A percentile compares a stretch with the other conserved stretches of the same genome.
Conservation (phyloP, 2,329 filamentous ascomycete species). For the Spiromastix sp. region DNA sequence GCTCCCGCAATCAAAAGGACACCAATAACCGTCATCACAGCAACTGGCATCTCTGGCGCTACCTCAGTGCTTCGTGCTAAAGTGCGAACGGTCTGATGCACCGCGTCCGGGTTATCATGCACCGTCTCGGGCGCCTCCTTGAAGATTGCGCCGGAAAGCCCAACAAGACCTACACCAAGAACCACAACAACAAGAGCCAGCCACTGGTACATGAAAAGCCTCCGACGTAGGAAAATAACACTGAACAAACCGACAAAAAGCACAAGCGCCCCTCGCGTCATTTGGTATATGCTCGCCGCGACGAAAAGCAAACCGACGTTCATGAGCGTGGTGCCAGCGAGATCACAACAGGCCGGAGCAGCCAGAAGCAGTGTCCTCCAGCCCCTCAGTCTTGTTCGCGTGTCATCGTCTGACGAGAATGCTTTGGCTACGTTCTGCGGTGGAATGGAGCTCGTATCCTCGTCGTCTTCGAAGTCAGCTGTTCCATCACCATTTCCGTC, state of each 20-base stretch:
- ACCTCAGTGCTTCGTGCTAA: slow-evolving; percentile 33
- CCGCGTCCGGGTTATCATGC: slow-evolving; percentile 15
- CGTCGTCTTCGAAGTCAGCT: slow-evolving; percentile 36
- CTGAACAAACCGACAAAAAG: slow-evolving; percentile 94
- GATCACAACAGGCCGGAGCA: slow-evolving; percentile 84
- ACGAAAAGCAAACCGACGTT: slow-evolving; percentile 91
- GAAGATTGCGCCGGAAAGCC: slow-evolving; percentile 75
- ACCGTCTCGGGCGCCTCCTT: slow-evolving; percentile 45
- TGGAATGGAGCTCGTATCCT: slow-evolving; percentile 31
- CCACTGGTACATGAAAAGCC: slow-evolving; percentile 85
- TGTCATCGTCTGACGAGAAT: slow-evolving; percentile 39
- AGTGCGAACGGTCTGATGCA: slow-evolving; percentile 22
- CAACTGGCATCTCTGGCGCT: slow-evolving; percentile 34
- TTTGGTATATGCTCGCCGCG: slow-evolving; percentile 94
- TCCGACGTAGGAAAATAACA: slow-evolving; percentile 75
- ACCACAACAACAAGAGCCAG: slow-evolving; percentile 78
- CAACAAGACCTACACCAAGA: slow-evolving; percentile 76
- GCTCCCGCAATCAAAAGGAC: slow-evolving; percentile 85
- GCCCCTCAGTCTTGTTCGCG: slow-evolving; percentile 54
- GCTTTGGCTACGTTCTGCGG: slow-evolving; percentile 35
- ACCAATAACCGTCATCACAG: slow-evolving; percentile 64
- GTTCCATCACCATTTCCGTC: slow-evolving; percentile 38
- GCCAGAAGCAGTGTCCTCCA: slow-evolving; percentile 65
- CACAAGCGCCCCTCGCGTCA: slow-evolving; percentile 90
- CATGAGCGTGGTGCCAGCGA: slow-evolving; percentile 92